A percentile compares a stretch with the other conserved stretches of the same genome.
Conservation (phyloP, 192 early-diverging fungal species). For the Phycomyces blakesleeanus region DNA sequence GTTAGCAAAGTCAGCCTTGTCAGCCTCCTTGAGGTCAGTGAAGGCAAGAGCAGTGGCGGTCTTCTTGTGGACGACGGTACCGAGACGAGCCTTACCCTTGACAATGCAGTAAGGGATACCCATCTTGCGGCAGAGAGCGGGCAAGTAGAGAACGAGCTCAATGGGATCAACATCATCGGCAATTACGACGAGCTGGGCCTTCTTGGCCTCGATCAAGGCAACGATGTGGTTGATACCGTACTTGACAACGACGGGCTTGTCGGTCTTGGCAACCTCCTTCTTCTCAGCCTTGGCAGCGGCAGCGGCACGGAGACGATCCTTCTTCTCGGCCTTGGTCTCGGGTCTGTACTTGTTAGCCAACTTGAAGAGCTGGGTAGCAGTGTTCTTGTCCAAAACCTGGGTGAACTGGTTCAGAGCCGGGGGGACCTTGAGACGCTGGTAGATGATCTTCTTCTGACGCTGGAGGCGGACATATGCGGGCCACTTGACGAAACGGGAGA, state of each 20-base stretch:
- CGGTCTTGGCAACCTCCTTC: slow-evolving; percentile 77
- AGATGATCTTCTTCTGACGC: slow-evolving; percentile 94
- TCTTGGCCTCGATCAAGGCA: slow-evolving; percentile 97
- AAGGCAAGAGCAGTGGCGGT: slow-evolving; percentile 95
- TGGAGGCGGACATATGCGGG: slow-evolving; percentile 97
- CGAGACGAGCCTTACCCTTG: slow-evolving; percentile 98
- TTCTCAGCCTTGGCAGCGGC: slow-evolving; percentile 87
- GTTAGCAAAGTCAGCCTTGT: slow-evolving; percentile 87
- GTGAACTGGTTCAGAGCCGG: slow-evolving; percentile 99
- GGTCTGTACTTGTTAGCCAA: slow-evolving; percentile 98
- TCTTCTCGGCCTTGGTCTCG: slow-evolving; percentile 95
- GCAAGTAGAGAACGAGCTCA: slow-evolving; percentile 98
- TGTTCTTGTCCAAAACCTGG: slow-evolving; percentile 95
- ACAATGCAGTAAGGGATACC: slow-evolving; percentile 99
- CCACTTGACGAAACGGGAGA: slow-evolving; percentile 96
- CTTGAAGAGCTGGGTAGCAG: slow-evolving; percentile 95
- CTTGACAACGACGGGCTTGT: slow-evolving; percentile 97
- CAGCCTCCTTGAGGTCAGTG: slow-evolving; percentile 90
- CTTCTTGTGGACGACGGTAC: slow-evolving; percentile 99
- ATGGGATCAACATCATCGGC: slow-evolving; percentile 99
- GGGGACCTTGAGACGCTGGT: slow-evolving; percentile 97
- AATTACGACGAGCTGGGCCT: slow-evolving; percentile 98
- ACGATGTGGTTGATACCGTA: slow-evolving; percentile 99
- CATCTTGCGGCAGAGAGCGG: slow-evolving; percentile 99
- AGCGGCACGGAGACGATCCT: slow-evolving; percentile 80